Base-by-base conservation (phyloP, 2,329 filamentous ascomycete genomes). In the Thelonectria rubi region DNA sequence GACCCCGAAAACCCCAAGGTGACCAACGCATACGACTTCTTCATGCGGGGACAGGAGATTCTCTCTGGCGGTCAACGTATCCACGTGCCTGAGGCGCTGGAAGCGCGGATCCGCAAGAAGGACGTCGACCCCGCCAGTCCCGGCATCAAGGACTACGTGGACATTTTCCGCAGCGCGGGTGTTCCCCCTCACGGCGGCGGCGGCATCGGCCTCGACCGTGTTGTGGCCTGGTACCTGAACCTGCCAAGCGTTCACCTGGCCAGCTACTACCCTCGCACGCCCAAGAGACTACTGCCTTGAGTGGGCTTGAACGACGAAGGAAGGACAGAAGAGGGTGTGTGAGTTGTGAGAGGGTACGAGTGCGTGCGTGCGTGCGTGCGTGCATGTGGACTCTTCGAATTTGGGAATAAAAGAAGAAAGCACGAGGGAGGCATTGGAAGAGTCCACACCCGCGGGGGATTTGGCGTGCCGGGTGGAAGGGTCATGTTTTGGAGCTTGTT, bases 1-100 rank as follows among this genome's bases (percentile, higher is more conserved):
- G 91, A 73, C 73, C 86, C 87, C 3, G 81, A 85, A 45, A 86
- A 91, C 70, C 82, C 86, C 57, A 82, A 83, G 37, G 85, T 92
- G 65, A 92, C 86, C 11, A 89, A 89, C 67, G 85, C 86, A 12
- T 88, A 84, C 70, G 93, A 97, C 78, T 93, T 97, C 73, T 97
- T 97, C 82, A 88, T 97, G 75, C 88, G 94, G 60, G 93, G 93
- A 3, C 94, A 98, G 77, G 94, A 97, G 78, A 94, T 97, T 62
- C 85, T 97, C 17, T 94, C 91, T 15, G 94, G 94, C 71, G 94
- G 93, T 8, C 94, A 97, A 79, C 92, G 94, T 85, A 92, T 97
- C 69, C 91, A 97, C 78, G 85, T 93, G 65, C 87, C 94, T 0
- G 81, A 82, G 43, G 86, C 91, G 79, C 85, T 98, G 14, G 89